phyloP scores from a whole-genome alignment of 345 rosid genomes.

The Trapa incisa region DNA sequence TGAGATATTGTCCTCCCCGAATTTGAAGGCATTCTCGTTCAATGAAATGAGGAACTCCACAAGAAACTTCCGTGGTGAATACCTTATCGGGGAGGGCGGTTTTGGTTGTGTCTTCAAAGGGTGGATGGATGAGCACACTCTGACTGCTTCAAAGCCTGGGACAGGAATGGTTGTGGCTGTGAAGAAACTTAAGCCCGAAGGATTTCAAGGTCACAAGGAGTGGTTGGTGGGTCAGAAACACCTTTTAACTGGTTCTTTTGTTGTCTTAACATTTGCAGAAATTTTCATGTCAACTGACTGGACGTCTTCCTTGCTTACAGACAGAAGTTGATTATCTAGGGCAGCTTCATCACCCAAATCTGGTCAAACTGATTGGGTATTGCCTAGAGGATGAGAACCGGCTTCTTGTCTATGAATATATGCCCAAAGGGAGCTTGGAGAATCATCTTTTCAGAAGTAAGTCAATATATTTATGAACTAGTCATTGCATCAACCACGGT shows the following conservation, averaged over 20 bases:
- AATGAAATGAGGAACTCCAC: conserved; percentile 79
- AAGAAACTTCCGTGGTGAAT: conserved; percentile 77
- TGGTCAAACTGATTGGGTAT: conserved; percentile 81
- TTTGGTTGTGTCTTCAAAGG: conserved; percentile 93
- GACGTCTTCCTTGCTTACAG: conserved; percentile 29
- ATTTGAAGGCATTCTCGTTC: conserved; percentile 68
- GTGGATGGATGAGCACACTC: conserved; percentile 74
- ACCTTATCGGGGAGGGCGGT: conserved; percentile 95
- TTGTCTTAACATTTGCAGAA: not conserved
- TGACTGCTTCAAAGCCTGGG: conserved; percentile 65
- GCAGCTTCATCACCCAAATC: conserved; percentile 83
- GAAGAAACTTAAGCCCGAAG: conserved; percentile 89
- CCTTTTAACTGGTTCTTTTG: not conserved
- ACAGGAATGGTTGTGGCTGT: conserved; percentile 93
- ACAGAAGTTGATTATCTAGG: conserved; percentile 96
- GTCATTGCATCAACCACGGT: not conserved
- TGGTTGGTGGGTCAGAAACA: conserved; percentile 57
- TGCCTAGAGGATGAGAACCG: conserved; percentile 78
- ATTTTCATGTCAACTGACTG: not conserved
- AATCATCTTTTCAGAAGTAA: conserved; percentile 56
- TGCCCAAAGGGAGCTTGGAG: conserved; percentile 97
- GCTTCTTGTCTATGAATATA: conserved; percentile 79
- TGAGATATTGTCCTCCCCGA: conserved; percentile 79
- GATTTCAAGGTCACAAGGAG: conserved; percentile 97
- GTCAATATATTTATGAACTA: conserved; percentile 6